A percentile compares a stretch with the other conserved stretches of the same genome.
phyloP scores from a whole-genome alignment of 208 protist species.

The Angomonas deanei region DNA sequence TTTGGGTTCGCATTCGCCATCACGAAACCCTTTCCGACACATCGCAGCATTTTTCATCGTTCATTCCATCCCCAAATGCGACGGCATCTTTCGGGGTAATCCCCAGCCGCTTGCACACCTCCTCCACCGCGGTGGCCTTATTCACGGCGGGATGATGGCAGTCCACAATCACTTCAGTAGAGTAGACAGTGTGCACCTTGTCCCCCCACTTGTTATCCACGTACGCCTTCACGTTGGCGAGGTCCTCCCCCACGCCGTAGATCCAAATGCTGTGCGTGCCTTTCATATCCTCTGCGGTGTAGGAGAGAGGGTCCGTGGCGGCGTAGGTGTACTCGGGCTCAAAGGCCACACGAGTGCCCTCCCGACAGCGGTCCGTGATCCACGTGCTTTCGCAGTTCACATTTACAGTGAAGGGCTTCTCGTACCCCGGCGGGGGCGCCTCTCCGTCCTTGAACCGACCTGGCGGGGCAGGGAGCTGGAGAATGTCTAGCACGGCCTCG shows the following conservation, averaged over 20 bases:
- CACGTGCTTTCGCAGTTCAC: constrained; percentile 46
- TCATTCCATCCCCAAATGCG: constrained; percentile 78
- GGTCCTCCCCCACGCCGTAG: constrained; percentile 18
- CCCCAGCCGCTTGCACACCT: constrained; percentile 29
- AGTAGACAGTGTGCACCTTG: constrained; percentile 20
- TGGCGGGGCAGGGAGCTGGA: constrained; percentile 21
- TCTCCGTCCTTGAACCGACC: neutral
- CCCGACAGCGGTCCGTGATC: constrained; percentile 32
- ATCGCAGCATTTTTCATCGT: constrained; percentile 52
- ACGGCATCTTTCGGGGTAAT: constrained; percentile 21
- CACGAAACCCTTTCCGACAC: constrained; percentile 39
- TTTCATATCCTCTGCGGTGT: constrained; percentile 18
- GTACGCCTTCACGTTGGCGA: constrained; percentile 27
- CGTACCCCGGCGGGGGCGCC: constrained; percentile 1
- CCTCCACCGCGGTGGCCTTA: constrained; percentile 44
- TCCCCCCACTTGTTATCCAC: constrained; percentile 15
- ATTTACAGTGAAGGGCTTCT: constrained; percentile 28
- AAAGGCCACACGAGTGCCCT: constrained; percentile 29
- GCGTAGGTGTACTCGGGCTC: constrained; percentile 29
- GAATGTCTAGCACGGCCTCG: constrained; percentile 32
- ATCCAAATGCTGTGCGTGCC: constrained; percentile 46
- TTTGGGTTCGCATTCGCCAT: constrained; percentile 48
- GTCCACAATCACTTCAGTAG: constrained; percentile 41
- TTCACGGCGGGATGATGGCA: constrained; percentile 19
- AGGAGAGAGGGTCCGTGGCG: constrained; percentile 32